Conservation (phyloP, 2,329 filamentous ascomycete genomes). For the Arachnomyces sp. region DNA sequence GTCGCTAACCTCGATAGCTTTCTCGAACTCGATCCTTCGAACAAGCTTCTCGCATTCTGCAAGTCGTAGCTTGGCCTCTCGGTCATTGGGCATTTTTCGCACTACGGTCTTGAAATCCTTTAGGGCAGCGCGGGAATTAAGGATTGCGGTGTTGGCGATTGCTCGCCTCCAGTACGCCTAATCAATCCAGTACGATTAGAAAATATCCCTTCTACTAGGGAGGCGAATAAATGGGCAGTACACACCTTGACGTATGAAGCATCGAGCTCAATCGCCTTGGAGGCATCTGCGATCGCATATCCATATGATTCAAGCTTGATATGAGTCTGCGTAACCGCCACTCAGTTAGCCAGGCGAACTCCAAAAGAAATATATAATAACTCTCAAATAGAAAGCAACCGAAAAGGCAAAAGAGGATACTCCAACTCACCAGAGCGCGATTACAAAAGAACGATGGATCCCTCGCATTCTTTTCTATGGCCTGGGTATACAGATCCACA, state of each 20-base stretch:
- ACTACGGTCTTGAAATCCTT: slow-evolving; percentile 89
- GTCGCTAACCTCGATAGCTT: slow-evolving; percentile 87
- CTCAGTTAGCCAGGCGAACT: too few relatives aligned
- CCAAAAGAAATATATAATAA: too few relatives aligned
- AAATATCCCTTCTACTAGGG: background rate
- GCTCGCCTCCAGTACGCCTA: slow-evolving; percentile 93
- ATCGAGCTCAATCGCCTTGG: slow-evolving; percentile 83
- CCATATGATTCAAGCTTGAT: slow-evolving; percentile 95
- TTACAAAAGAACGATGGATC: slow-evolving; percentile 92
- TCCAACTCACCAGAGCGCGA: slow-evolving; percentile 68
- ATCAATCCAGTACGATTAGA: background rate
- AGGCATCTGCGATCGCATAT: slow-evolving; percentile 83
- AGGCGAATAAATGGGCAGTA: slow-evolving; percentile 5
- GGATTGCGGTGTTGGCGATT: slow-evolving; percentile 81
- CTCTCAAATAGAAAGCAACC: slow-evolving; percentile 6
- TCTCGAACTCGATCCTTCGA: slow-evolving; percentile 83
- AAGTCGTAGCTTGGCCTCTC: slow-evolving; percentile 82
- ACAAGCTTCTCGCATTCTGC: slow-evolving; percentile 93
- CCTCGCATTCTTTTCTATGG: slow-evolving; percentile 72
- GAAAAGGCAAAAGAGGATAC: slow-evolving; percentile 28
- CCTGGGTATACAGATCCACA: slow-evolving; percentile 74
- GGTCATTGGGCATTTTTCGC: slow-evolving; percentile 76
- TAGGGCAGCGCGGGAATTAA: slow-evolving; percentile 78
- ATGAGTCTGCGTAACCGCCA: slow-evolving; percentile 35
- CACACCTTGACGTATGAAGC: slow-evolving; percentile 77